Conservation (phyloP, 345 rosid genomes). For the Aquilaria sinensis region DNA sequence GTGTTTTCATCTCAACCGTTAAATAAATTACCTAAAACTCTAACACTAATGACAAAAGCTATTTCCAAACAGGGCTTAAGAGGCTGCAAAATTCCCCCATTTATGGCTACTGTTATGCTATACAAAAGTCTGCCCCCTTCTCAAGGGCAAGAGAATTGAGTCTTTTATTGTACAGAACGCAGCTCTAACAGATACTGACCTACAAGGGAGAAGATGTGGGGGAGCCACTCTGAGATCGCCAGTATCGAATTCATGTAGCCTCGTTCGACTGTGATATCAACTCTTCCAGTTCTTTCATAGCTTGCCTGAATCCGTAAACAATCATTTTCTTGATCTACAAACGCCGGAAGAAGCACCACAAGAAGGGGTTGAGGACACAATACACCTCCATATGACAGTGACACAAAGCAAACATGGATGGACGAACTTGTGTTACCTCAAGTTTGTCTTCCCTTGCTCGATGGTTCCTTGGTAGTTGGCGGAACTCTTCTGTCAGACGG, state of each 20-base stretch:
- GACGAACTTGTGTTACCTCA: conserved; percentile 39
- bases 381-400: not conserved
- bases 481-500: conserved; percentile 73
- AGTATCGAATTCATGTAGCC: not conserved
- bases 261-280: conserved; percentile 9
- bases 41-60: too few species aligned
- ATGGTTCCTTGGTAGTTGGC: conserved; percentile 77
- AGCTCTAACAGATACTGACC: too few species aligned
- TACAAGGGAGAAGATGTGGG: too few species aligned
- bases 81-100: too few species aligned
- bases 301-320: conserved; percentile 47
- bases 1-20: too few species aligned
- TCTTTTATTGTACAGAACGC: too few species aligned
- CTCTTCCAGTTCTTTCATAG: conserved; percentile 25
- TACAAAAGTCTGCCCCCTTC: too few species aligned
- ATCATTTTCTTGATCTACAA: conserved; percentile 82
- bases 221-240: too few species aligned
- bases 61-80: too few species aligned
- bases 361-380: not conserved
- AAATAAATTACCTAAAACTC: too few species aligned
- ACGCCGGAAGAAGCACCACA: not conserved
- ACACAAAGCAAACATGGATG: not conserved
- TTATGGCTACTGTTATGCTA: too few species aligned
- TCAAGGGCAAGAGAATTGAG: too few species aligned
- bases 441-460: conserved; percentile 91